Base-by-base conservation (phyloP, 495 filamentous ascomycete genomes). In the Aspergillus ellipticus region DNA sequence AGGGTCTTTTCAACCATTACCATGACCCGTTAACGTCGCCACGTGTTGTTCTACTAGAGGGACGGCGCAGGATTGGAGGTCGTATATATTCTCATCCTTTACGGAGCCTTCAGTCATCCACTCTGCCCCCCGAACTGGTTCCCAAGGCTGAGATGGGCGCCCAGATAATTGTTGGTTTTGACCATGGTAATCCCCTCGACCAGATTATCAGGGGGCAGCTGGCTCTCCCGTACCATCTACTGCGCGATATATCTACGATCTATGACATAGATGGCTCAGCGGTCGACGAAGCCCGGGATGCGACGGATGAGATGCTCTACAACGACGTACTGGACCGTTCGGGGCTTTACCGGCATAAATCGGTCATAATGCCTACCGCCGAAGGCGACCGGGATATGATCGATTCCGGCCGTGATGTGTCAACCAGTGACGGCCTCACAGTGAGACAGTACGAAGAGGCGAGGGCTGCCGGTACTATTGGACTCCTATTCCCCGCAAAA, bases 81-180 rank as follows among this genome's bases (percentile, higher is more conserved):
- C 81, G 94, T 55, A 89, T 99, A 24, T 97, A 97, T 71, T 99
- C 94, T 9, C 90, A 93, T 65, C 84, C 86, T 45, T 77, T 99
- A 50, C 79, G 79, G 42, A 86, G 84, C 29, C 86, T 85, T 56
- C 55, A 74, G 21, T 62, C 72, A 3, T 70, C 67, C 17, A 75
- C 63, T 17, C 67, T 82, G 41, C 81, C 77, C 6, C 63, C 67
- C 53, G 77, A 73, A 39, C 79, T 77, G 53, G 72, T 76, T n/a
- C 88, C 85, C 55, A 96, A 92, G 15, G 94, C 89, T 45, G 94
- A 99, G 66, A 89, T 96, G 81, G 94, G 94, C 35, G 94, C 95
- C 16, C 94, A 96, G 73, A 97, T 99, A 48, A 89, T 99, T 58
- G 96, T 94, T 26, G 94, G 94, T 2, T 99, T 97, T 63, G 90